phyloP scores from a whole-genome alignment of 2,329 filamentous ascomycete genomes.

The Ascochyta koolunga region DNA sequence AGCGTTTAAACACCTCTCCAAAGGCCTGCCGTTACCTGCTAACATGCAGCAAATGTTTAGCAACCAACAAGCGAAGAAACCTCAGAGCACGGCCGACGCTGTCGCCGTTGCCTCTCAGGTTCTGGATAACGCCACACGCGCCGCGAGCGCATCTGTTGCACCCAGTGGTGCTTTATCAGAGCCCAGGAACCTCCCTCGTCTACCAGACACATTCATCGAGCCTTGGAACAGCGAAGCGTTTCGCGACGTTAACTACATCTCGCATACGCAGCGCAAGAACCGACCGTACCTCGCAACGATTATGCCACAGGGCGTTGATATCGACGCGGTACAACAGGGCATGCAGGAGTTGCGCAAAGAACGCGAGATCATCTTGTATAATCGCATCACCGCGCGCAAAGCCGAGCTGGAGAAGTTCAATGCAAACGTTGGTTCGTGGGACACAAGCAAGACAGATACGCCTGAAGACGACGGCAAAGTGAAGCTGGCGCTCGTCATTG shows the following conservation, averaged over 20 bases:
- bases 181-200: slow-evolving; percentile 41
- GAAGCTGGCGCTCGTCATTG: slow-evolving; percentile 89
- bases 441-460: slow-evolving; percentile 72
- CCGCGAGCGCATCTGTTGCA: slow-evolving; percentile 48
- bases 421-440: slow-evolving; percentile 86
- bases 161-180: slow-evolving; percentile 47
- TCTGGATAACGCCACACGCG: slow-evolving; percentile 58
- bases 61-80: slow-evolving; percentile 69
- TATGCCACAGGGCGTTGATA: slow-evolving; percentile 86
- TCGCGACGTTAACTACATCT: slow-evolving; percentile 74
- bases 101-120: slow-evolving; percentile 55
- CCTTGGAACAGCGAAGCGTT: slow-evolving; percentile 51
- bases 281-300: slow-evolving; percentile 84
- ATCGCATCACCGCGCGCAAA: slow-evolving; percentile 84
- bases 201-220: slow-evolving; percentile 61
- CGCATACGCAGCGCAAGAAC: slow-evolving; percentile 77
- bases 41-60: slow-evolving; percentile 85
- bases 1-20: slow-evolving; percentile 88
- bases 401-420: slow-evolving; percentile 82
- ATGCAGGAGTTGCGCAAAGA: slow-evolving; percentile 73
- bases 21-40: slow-evolving; percentile 80
- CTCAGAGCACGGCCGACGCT: slow-evolving; percentile 47
- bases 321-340: slow-evolving; percentile 62
- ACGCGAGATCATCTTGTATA: slow-evolving; percentile 86
- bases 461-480: slow-evolving; percentile 74